phyloP scores from a whole-genome alignment of 192 early-diverging fungal species.

The Backusella psychrophila region DNA sequence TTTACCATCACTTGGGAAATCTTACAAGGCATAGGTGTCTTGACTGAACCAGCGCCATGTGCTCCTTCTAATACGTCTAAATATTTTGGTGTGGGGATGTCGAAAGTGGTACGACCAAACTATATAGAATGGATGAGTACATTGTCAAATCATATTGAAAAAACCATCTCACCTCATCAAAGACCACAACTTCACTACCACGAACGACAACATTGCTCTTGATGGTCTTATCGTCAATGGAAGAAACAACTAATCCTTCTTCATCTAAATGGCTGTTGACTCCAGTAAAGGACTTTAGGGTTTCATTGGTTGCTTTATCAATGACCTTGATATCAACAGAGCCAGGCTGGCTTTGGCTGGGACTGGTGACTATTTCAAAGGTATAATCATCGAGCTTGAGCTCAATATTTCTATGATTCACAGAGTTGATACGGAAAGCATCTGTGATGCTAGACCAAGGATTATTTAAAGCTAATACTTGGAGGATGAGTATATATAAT shows the following conservation, averaged over 20 bases:
- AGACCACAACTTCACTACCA: constrained; percentile 60
- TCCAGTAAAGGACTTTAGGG: constrained; percentile 29
- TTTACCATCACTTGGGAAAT: constrained; percentile 81
- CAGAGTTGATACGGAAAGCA: constrained; percentile 46
- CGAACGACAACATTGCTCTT: constrained; percentile 63
- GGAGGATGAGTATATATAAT: neutral
- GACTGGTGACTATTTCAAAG: constrained; percentile 33
- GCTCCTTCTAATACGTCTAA: constrained; percentile 42
- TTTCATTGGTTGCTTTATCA: constrained; percentile 24
- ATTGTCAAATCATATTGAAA: too few relatives aligned
- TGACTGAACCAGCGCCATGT: constrained; percentile 62
- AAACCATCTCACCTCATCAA: constrained; percentile 46
- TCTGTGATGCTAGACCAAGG: constrained; percentile 32
- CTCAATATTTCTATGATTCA: constrained; percentile 13
- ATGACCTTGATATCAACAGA: constrained; percentile 37
- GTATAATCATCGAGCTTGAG: constrained; percentile 37
- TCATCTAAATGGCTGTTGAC: constrained; percentile 43
- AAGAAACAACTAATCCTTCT: constrained; percentile 51
- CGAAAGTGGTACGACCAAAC: constrained; percentile 48
- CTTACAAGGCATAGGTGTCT: constrained; percentile 97
- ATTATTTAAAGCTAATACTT: constrained; percentile 15
- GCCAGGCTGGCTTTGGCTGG: constrained; percentile 8
- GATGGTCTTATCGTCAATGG: constrained; percentile 61
- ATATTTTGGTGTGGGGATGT: constrained; percentile 56
- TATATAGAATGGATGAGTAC: constrained; percentile 21